Evolutionary conservation across 441 rosid genomes (phyloP), one percentile per base, ranked within the genome.

Genomic region (Populus hybrid): DNA sequence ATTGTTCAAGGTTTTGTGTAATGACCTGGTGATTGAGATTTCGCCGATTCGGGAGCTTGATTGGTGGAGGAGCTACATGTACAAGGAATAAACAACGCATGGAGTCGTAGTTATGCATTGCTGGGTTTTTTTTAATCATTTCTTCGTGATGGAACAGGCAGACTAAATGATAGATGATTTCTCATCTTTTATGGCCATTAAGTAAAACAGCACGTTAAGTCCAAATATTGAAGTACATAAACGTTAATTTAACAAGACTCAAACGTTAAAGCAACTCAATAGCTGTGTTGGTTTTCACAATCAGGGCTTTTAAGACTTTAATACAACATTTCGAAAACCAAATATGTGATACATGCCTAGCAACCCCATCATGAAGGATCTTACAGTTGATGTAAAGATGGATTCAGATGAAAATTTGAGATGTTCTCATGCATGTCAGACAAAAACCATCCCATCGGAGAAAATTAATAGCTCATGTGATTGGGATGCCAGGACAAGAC

Each of bases 401-500:
- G 42, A 68, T 69, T 78, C 77, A 28, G 50, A 80, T 77, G 81
- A 74, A 81, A 82, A 84, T 20, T 74, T 57, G 76, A 81, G 5
- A 74, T 59, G 21, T 10, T 36, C 61, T 67, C 30, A 6, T 24
- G 24, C 71, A 73, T 36, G 70, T 7, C 72, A 63, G 75, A 59
- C 78, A 67, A 24, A 12, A 28, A 71, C 71, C 69, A 18, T 61
- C 24, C 21, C 34, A 21, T 30, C 11, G 72, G 6, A 80, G 61
- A 50, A 80, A 75, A 69, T 20, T 70, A n/a, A 69, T 26, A 28
- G 67, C 77, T 69, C 36, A 75, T 38, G 71, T 23, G 18, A 24
- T 35, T 34, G 20, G 35, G 59, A 30, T 3, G 11, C 28, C 14
- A 63, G 28, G 4, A 4, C 28, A 63, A 63, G 28, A 63, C 66